Conservation (phyloP, 2,329 filamentous ascomycete genomes). For the Colletotrichum theobromicola region DNA sequence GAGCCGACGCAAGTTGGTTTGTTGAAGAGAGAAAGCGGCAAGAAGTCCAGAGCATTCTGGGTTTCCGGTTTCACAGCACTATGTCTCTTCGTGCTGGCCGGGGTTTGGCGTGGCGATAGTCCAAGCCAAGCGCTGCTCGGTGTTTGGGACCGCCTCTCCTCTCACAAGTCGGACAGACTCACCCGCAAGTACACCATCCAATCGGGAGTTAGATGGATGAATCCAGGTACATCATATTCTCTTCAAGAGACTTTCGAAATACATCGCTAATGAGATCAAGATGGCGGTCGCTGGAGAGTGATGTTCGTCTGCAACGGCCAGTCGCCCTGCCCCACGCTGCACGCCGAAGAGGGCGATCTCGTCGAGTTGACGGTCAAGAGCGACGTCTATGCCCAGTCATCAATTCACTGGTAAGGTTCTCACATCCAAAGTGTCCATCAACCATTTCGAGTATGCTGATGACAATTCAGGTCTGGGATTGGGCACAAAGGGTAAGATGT, state of each 20-base stretch:
- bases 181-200: neutral
- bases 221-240: neutral
- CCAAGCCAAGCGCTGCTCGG: neutral
- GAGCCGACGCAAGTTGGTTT: neutral
- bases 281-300: constrained; percentile 16
- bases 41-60: neutral
- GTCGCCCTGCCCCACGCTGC: constrained; percentile 11
- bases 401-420: neutral
- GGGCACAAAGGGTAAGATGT: constrained; percentile 6
- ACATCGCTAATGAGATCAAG: neutral
- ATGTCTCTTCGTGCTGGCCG: neutral
- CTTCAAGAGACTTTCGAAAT: too few species aligned
- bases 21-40: neutral
- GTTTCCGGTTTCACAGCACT: neutral
- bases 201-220: constrained; percentile 13
- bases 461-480: constrained; percentile 2
- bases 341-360: constrained; percentile 6
- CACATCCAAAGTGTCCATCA: neutral
- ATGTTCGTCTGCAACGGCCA: constrained; percentile 15
- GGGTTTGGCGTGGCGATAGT: neutral
- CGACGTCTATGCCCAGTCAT: constrained; percentile 4
- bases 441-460: neutral
- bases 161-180: neutral
- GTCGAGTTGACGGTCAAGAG: constrained; percentile 7
- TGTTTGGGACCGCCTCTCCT: neutral